Evolutionary conservation across 768 basidiomycete genomes (phyloP), one percentile per base, ranked within the genome.

Genomic region (Leccinellum luteum): DNA sequence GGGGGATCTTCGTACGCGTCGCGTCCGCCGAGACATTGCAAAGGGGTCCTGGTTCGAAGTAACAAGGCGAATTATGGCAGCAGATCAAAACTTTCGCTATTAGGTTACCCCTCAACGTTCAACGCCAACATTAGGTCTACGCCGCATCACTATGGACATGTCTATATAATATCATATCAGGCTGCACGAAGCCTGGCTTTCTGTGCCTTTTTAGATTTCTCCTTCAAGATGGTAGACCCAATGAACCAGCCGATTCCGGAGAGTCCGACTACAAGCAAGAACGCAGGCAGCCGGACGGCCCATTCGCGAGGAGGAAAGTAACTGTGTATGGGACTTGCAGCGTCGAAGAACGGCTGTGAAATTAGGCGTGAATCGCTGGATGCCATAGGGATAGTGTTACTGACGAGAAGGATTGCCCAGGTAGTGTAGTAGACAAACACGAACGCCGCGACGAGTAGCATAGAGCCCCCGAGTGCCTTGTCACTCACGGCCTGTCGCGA

Each of bases 301-400:
- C 94, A 98, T 77, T 97, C 93, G 50, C 95, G 79, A 6, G 90
- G 69, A 0, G 92, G 96, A 71, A 98, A 98, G 74, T 83, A 85
- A 44, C 67, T 62, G 60, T 94, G 92, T 30, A 96, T 76, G 19
- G 86, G 82, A 65, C 85, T 93, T 3, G 84, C 80, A 2, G 79
- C 60, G 57, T 91, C 86, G 60, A 97, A 85, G 78, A 97, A 93
- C 6, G 95, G 95, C 86, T 87, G 54, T 41, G 57, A n/a, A 5
- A 47, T 59, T 59, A 55, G 41, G 55, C 49, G 56, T 51, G 44
- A 63, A 43, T 32, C 7, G 50, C 38, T 28, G 52, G 38, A 49
- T 19, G 48, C 28, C 3, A 14, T 28, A 14, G 19, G 30, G 9
- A 23, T 31, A 4, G 32, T 27, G 14, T 15, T 6, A 73, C 88